Base-by-base conservation (phyloP, 768 basidiomycete species). In the Amanita thiersii region DNA sequence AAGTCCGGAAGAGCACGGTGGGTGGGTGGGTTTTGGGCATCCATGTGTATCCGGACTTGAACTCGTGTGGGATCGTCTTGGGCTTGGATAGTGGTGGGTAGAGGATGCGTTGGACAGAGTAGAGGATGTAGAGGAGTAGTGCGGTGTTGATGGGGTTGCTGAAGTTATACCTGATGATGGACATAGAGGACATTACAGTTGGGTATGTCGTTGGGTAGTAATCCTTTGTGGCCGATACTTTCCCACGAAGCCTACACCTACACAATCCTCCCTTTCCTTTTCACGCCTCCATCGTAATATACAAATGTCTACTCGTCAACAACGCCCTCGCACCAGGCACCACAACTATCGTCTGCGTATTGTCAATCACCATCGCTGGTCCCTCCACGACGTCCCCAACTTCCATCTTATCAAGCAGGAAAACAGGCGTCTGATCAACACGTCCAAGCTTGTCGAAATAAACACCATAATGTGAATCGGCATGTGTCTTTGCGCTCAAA, bases 321-420 rank as follows among this genome's bases (percentile, higher is more conserved):
- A 83, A 63, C 14, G 77, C 84, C 54, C 59, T 74, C 37, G 84
- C 77, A 11, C 72, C 77, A 0, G 88, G 85, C 15, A 90, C 77
- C 3, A 98, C 61, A 23, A 98, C 84, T 46, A 97, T 88, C 17
- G 93, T 96, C 66, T 96, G 94, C 15, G 93, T 97, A 50, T 88
- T 70, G 59, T 98, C 93, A 52, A 96, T 87, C 47, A 98, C 83
- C 76, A 97, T 83, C 25, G 91, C 89, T 6, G 94, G 92, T 5
- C 93, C 94, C 32, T 73, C 61, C 19, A 94, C 65, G 29, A 69
- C 64, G 43, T 90, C 83, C 2, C 91, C 92, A 9, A 79, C 64
- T 0, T 63, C 65, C 44, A 97, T 60, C 10, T 65, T 62, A 31
- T 75, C 76, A 46, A 97, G 63, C 51, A 81, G 54, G 58, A 71